A percentile compares a stretch with the other conserved stretches of the same genome.
These are phyloP conservation scores for Plenodomus lindquistii DNA, from an alignment of 2,329 filamentous ascomycete species.

Conservation along the genomic window DNA sequence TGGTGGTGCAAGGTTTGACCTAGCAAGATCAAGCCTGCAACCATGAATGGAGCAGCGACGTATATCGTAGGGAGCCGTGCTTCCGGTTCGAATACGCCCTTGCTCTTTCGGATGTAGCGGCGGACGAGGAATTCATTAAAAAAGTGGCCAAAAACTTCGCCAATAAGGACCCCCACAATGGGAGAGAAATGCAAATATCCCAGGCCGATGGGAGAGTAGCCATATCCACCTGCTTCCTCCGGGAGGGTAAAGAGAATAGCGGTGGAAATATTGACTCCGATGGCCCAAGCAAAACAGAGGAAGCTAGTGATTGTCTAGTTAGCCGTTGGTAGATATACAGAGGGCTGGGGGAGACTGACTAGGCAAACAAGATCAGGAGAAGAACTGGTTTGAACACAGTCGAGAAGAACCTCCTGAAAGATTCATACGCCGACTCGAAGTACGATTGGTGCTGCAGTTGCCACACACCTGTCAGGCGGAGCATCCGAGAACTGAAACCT, in stretches of 20 bases:
- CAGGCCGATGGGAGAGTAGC: not conserved
- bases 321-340: not conserved
- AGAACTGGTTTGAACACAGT: too few species aligned
- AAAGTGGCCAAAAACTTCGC: slow-evolving; percentile 36
- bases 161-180: slow-evolving; percentile 34
- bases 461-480: too few species aligned
- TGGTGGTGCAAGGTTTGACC: slow-evolving; percentile 28
- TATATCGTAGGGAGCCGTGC: slow-evolving; percentile 23
- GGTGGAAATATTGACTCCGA: slow-evolving; percentile 13
- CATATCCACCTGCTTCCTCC: slow-evolving; percentile 3
- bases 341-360: not conserved
- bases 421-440: too few species aligned
- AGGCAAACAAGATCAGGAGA: too few species aligned
- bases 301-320: too few species aligned
- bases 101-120: slow-evolving; percentile 27
- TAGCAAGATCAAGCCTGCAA: slow-evolving; percentile 31
- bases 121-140: slow-evolving; percentile 33
- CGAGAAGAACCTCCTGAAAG: too few species aligned
- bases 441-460: too few species aligned
- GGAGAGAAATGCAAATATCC: slow-evolving; percentile 34
- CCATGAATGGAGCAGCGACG: slow-evolving; percentile 24
- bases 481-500: too few species aligned
- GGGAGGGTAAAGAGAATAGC: slow-evolving; percentile 6
- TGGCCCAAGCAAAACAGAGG: slow-evolving; percentile 7
- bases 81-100: slow-evolving; percentile 14